phyloP scores from a whole-genome alignment of 495 filamentous ascomycete species.

The Neurospora sp. region DNA sequence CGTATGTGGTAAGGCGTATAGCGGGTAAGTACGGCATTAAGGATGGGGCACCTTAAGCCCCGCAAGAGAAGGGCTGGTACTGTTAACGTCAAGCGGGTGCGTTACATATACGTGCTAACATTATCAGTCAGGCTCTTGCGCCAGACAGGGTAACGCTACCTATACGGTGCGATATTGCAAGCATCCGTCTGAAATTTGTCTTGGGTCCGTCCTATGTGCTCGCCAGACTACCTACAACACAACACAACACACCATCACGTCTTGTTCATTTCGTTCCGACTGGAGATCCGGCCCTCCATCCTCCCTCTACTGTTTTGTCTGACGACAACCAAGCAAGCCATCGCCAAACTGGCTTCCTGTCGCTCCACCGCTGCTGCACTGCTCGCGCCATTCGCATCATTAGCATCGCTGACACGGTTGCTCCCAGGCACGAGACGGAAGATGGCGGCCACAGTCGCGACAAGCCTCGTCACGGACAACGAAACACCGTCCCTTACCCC shows the following conservation, averaged over 20 bases:
- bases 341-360: not conserved
- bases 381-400: not conserved
- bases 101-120: not conserved
- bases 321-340: not conserved
- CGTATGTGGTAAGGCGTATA: not conserved
- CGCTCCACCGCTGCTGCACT: not conserved
- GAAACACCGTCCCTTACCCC: not conserved
- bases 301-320: not conserved
- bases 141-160: not conserved
- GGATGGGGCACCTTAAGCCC: not conserved
- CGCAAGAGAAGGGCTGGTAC: not conserved
- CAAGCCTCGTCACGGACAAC: not conserved
- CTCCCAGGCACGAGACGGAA: not conserved
- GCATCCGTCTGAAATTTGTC: not conserved
- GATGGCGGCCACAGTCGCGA: not conserved
- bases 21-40: not conserved
- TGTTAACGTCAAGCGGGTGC: not conserved
- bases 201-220: not conserved
- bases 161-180: not conserved
- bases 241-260: not conserved
- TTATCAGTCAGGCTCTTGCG: not conserved
- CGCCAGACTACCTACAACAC: not conserved
- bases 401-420: not conserved
- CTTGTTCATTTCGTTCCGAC: not conserved
- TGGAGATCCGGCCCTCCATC: not conserved